These are phyloP conservation scores for Debaryomyces nepalensis DNA, from an alignment of 1,139 yeast genomes.

Conservation along the genomic window DNA sequence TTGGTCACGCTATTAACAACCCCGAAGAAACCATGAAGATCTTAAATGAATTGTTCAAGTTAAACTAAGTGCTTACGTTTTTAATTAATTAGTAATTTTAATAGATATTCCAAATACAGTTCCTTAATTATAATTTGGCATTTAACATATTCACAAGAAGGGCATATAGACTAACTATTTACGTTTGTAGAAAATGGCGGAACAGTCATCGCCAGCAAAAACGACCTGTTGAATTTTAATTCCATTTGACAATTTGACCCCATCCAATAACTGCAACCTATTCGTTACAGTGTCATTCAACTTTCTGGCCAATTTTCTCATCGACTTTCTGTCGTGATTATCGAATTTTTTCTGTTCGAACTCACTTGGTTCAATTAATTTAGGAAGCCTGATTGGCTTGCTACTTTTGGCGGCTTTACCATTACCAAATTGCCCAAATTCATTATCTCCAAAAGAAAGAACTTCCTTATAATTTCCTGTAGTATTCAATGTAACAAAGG, in stretches of 20 bases:
- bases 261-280: slow-evolving; percentile 50
- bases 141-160: slow-evolving; percentile 1
- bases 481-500: slow-evolving; percentile 61
- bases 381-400: slow-evolving; percentile 59
- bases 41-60: slow-evolving; percentile 77
- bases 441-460: slow-evolving; percentile 82
- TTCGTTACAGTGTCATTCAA: slow-evolving; percentile 42
- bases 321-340: slow-evolving; percentile 16
- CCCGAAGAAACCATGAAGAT: slow-evolving; percentile 89
- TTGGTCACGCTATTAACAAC: slow-evolving; percentile 88
- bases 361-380: slow-evolving; percentile 60
- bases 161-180: slow-evolving; percentile 14
- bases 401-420: slow-evolving; percentile 68
- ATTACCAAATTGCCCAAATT: slow-evolving; percentile 81
- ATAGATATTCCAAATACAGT: slow-evolving; percentile 3
- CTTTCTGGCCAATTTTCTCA: slow-evolving; percentile 30
- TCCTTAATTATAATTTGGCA: slow-evolving; percentile 1
- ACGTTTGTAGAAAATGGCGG: slow-evolving; percentile 64
- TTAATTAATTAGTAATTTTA: slow-evolving; percentile 1
- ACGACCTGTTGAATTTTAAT: slow-evolving; percentile 54
- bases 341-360: slow-evolving; percentile 18
- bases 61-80: slow-evolving; percentile 23
- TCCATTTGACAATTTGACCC: slow-evolving; percentile 27
- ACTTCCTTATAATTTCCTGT: slow-evolving; percentile 55
- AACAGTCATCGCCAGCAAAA: slow-evolving; percentile 63